phyloP scores from a whole-genome alignment of 1,284 basidiomycete species.

The Melampsora occidentalis region DNA sequence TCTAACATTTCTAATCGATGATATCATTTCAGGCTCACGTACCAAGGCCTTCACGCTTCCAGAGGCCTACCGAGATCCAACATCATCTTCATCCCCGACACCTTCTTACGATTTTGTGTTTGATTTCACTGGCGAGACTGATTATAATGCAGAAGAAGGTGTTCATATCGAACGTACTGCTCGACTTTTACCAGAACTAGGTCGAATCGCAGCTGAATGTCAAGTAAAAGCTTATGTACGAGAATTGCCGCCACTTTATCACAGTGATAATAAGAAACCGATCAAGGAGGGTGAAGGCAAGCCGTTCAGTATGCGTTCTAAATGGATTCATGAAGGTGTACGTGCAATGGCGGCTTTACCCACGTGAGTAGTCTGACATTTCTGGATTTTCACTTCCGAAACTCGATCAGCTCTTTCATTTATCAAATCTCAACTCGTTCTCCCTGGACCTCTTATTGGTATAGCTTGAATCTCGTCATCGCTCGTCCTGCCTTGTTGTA shows the following conservation, averaged over 20 bases:
- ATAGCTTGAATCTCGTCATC: slow-evolving; percentile 40
- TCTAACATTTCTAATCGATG: not conserved
- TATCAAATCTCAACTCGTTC: not conserved
- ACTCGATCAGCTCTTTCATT: not conserved
- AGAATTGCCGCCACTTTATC: slow-evolving; percentile 37
- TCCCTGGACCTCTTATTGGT: not conserved
- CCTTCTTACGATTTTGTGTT: slow-evolving; percentile 44
- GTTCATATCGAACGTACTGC: slow-evolving; percentile 43
- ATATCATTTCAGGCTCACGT: slow-evolving; percentile 23
- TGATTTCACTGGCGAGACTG: slow-evolving; percentile 43
- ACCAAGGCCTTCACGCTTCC: slow-evolving; percentile 40
- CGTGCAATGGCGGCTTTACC: slow-evolving; percentile 42
- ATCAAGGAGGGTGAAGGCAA: slow-evolving; percentile 44
- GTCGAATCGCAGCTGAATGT: slow-evolving; percentile 20
- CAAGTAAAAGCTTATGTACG: slow-evolving; percentile 42
- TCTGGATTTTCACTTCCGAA: not conserved
- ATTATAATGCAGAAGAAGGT: slow-evolving; percentile 43
- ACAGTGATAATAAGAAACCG: slow-evolving; percentile 43
- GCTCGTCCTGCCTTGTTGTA: slow-evolving; percentile 42
- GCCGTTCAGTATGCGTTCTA: slow-evolving; percentile 42
- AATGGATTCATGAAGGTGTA: slow-evolving; percentile 44
- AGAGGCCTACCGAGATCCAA: slow-evolving; percentile 9
- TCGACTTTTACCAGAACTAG: slow-evolving; percentile 35
- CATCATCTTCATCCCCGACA: not conserved
- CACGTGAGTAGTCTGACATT: slow-evolving; percentile 23